Evolutionary conservation across 2,329 filamentous ascomycete genomes (phyloP).

Genomic region (Eutypella sp.): DNA sequence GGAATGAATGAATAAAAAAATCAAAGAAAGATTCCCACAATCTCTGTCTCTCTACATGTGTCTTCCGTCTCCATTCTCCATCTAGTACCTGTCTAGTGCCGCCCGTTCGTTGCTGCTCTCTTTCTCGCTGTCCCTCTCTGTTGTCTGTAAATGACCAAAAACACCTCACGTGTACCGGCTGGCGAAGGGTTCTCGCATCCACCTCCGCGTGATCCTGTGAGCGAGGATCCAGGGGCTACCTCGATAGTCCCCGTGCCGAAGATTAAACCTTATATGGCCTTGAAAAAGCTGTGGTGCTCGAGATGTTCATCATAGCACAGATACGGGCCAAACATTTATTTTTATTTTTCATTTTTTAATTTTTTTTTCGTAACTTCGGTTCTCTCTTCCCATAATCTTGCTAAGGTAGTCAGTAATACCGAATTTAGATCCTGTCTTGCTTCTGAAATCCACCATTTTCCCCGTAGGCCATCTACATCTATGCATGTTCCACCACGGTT

Average conservation of each 20-base stretch:
- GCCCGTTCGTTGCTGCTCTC: no score
- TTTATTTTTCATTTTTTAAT: no score
- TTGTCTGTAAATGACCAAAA: conserved; percentile 10
- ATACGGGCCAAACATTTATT: conserved; percentile 57
- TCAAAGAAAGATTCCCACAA: conserved; percentile 1
- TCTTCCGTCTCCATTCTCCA: background rate
- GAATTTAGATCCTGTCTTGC: no score
- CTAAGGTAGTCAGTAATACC: no score
- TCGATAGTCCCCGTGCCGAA: conserved; percentile 55
- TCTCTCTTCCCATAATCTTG: no score
- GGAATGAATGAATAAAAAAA: conserved; percentile 9
- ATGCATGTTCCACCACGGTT: no score
- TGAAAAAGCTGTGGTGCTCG: conserved; percentile 56
- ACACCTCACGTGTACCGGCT: conserved; percentile 42
- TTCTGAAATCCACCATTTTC: no score
- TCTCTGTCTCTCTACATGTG: no score
- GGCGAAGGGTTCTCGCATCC: conserved; percentile 51
- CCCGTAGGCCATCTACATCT: no score
- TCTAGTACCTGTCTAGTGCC: no score
- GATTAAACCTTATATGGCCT: conserved; percentile 51
- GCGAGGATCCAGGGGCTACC: conserved; percentile 52
- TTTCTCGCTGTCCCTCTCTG: background rate
- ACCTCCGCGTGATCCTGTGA: conserved; percentile 34
- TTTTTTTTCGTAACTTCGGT: no score
- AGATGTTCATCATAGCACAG: conserved; percentile 57